A percentile compares a stretch with the other conserved stretches of the same genome.
Evolutionary conservation across 768 basidiomycete species (phyloP).

Genomic region (Leccinum olivaceopallidum): DNA sequence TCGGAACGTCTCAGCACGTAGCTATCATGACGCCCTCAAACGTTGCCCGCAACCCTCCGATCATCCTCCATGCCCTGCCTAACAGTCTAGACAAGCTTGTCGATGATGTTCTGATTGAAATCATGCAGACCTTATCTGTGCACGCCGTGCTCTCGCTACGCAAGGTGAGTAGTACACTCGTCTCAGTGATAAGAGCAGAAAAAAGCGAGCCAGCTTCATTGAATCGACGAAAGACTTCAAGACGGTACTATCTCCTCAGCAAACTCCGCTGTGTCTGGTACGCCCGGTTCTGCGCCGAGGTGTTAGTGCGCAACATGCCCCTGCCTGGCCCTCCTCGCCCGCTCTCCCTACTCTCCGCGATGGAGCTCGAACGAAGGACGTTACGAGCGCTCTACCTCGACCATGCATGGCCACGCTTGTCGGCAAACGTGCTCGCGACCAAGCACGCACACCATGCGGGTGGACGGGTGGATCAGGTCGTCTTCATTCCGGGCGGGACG

Average conservation of each 20-base stretch:
- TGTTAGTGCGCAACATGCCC: slow-evolving; percentile 23
- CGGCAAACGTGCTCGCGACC: slow-evolving; percentile 15
- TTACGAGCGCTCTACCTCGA: slow-evolving; percentile 29
- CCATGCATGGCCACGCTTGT: slow-evolving; percentile 22
- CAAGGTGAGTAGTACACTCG: slow-evolving; percentile 15
- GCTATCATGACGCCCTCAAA: slow-evolving; percentile 7
- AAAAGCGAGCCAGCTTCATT: neutral
- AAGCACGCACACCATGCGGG: neutral
- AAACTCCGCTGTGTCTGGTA: slow-evolving; percentile 28
- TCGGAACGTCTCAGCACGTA: neutral
- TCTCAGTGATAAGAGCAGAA: neutral
- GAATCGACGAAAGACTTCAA: slow-evolving; percentile 23
- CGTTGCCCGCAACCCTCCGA: neutral
- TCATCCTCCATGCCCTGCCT: neutral
- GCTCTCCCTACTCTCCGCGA: slow-evolving; percentile 16
- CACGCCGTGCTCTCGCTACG: slow-evolving; percentile 24
- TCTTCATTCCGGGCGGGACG: slow-evolving; percentile 27
- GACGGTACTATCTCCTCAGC: slow-evolving; percentile 29
- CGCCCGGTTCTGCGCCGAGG: slow-evolving; percentile 23
- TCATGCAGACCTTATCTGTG: slow-evolving; percentile 18
- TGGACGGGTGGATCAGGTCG: slow-evolving; percentile 26
- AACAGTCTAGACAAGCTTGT: slow-evolving; percentile 25
- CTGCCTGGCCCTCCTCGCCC: slow-evolving; percentile 17
- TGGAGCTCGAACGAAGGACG: slow-evolving; percentile 30
- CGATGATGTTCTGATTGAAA: slow-evolving; percentile 28